Percentiles rank a stretch among this genome's conserved stretches.
phyloP scores from a whole-genome alignment of 768 basidiomycete genomes.

The Russula sp. region DNA sequence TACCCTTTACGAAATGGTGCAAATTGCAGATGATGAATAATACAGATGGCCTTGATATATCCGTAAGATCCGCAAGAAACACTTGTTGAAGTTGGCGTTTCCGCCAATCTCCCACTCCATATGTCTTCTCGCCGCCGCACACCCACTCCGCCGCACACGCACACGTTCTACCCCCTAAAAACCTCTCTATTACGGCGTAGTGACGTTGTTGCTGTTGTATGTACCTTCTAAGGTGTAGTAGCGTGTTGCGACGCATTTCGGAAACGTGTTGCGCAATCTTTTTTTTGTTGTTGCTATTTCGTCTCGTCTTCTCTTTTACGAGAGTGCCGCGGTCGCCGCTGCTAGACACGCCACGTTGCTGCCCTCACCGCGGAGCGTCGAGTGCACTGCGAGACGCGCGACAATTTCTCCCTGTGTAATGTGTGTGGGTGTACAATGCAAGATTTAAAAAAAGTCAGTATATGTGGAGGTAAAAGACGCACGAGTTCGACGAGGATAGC shows the following conservation, averaged over 20 bases:
- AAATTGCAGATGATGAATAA: not conserved
- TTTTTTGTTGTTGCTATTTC: not conserved
- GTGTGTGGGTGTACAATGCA: not conserved
- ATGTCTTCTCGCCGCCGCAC: too few relatives aligned
- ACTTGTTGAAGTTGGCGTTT: too few relatives aligned
- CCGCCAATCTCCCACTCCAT: too few relatives aligned
- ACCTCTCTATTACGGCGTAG: too few relatives aligned
- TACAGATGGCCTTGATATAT: not conserved
- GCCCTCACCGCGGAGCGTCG: slow-evolving; percentile 28
- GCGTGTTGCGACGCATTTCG: not conserved
- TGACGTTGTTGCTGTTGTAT: too few relatives aligned
- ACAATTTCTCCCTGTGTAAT: slow-evolving; percentile 67
- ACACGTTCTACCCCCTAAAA: too few relatives aligned
- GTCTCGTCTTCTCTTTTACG: not conserved
- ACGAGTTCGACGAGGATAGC: slow-evolving; percentile 87
- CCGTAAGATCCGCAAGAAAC: too few relatives aligned
- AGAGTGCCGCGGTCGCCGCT: not conserved
- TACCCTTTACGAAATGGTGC: not conserved
- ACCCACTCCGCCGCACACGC: too few relatives aligned
- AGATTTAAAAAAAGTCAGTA: not conserved
- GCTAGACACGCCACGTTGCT: not conserved
- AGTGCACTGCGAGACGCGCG: slow-evolving; percentile 67
- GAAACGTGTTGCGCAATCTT: not conserved
- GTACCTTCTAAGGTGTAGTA: too few relatives aligned
- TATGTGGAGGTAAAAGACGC: slow-evolving; percentile 23